Base-by-base conservation (phyloP, 768 basidiomycete genomes). In the Leccinum subgranulosum region DNA sequence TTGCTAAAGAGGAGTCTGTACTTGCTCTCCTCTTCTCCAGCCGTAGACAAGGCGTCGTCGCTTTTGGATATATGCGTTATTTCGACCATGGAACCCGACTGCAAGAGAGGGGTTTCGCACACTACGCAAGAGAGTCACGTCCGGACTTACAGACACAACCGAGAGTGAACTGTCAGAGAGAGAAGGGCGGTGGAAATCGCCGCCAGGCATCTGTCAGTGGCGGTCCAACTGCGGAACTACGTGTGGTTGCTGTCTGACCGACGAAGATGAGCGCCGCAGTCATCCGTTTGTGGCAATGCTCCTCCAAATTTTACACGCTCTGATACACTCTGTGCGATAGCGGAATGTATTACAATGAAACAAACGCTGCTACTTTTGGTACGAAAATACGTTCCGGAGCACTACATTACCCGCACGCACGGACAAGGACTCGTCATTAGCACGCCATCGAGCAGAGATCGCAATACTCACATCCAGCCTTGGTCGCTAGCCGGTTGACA, bases 331-430 rank as follows among this genome's bases (percentile, higher is more conserved):
- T n/a, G 19, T 19, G 43, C 41, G 19, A 34, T 47, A 51, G 23
- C 21, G 59, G 49, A 25, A 33, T 62, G 59, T 48, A 69, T 63
- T 62, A 66, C 56, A 56, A 55, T 51, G 59, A 55, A 53, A 60
- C 28, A 53, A 57, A 61, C 49, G 53, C 52, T 47, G 49, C 62
- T 87, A 98, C 82, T 96, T 95, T 82, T 87, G 83, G 86, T 91
- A 92, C 64, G 87, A 88, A 94, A 94, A 98, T 73, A 94, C 93
- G 75, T 93, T 93, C 74, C 92, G 87, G 75, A 98, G 89, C 75
- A 97, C 95, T 98, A 68, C 28, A 62, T 41, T 59, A 57, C 29
- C 57, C 60, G 55, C 51, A 39, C 23, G 25, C 27, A 51, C 34
- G 33, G 55, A 43, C 41, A 36, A 57, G 31, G 51, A 27, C 8